Conservation (phyloP, 768 basidiomycete species). For the Collybia sordida region DNA sequence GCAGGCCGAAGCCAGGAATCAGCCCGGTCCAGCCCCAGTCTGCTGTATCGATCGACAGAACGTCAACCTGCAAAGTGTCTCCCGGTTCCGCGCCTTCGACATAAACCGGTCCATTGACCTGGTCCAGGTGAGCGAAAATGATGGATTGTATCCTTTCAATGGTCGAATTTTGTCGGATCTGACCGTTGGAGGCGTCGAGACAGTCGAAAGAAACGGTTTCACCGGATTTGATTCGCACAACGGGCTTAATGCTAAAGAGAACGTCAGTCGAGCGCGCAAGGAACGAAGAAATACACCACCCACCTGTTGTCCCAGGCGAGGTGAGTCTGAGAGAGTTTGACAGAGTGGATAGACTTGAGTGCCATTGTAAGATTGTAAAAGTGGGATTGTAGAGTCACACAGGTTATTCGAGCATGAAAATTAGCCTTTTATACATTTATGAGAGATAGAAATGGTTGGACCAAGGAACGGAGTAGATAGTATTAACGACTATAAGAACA, state of each 20-base stretch:
- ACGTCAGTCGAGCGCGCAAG: neutral
- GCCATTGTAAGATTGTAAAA: too few relatives aligned
- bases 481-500: too few relatives aligned
- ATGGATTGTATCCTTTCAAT: constrained; percentile 33
- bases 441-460: too few relatives aligned
- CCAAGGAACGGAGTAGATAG: too few relatives aligned
- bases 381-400: neutral
- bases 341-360: constrained; percentile 49
- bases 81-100: constrained; percentile 52
- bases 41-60: constrained; percentile 50
- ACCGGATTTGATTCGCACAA: constrained; percentile 49
- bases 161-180: constrained; percentile 46
- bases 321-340: constrained; percentile 52
- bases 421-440: too few relatives aligned
- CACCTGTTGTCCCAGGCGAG: constrained; percentile 65
- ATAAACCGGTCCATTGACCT: constrained; percentile 61
- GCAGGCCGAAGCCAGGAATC: constrained; percentile 59
- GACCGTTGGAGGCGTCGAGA: constrained; percentile 61
- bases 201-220: constrained; percentile 58
- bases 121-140: constrained; percentile 48
- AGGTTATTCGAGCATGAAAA: too few relatives aligned
- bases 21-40: constrained; percentile 65
- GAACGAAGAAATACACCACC: neutral
- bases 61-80: constrained; percentile 60
- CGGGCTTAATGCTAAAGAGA: constrained; percentile 46